phyloP scores from a whole-genome alignment of 768 basidiomycete genomes.

The Tephrocybe sp. region DNA sequence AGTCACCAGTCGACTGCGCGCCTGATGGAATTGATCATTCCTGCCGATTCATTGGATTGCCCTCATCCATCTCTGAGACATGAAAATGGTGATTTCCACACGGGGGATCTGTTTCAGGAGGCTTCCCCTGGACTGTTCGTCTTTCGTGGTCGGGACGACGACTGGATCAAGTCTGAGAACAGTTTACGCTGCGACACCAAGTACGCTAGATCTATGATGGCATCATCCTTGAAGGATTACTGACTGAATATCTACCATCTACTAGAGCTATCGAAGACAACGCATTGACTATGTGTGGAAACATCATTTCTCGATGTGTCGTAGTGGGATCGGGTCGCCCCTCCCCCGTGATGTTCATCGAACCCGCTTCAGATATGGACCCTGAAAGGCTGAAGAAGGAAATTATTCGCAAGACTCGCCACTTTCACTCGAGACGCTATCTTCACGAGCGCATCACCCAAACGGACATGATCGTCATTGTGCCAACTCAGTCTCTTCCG shows the following conservation, averaged over 20 bases:
- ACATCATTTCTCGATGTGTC: conserved; percentile 68
- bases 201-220: conserved; percentile 28
- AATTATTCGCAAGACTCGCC: conserved; percentile 68
- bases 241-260: conserved; percentile 8
- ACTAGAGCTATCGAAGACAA: conserved; percentile 75
- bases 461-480: conserved; percentile 63
- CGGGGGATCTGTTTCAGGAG: conserved; percentile 66
- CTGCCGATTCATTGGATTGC: conserved; percentile 55
- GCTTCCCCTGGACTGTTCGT: conserved; percentile 45
- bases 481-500: conserved; percentile 63
- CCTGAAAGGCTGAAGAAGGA: conserved; percentile 62
- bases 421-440: conserved; percentile 74
- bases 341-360: conserved; percentile 74
- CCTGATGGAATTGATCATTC: conserved; percentile 58
- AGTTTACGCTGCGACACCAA: conserved; percentile 67
- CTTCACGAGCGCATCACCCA: conserved; percentile 75
- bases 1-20: conserved; percentile 44
- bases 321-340: conserved; percentile 77
- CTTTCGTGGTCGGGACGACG: conserved; percentile 62
- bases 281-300: conserved; percentile 58
- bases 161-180: conserved; percentile 73
- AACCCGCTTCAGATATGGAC: conserved; percentile 53
- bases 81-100: conserved; percentile 63
- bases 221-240: conserved; percentile 1
- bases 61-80: conserved; percentile 49